These are phyloP conservation scores for Aspergillus funiculosus DNA, from an alignment of 495 filamentous ascomycete species.

Conservation along the genomic window DNA sequence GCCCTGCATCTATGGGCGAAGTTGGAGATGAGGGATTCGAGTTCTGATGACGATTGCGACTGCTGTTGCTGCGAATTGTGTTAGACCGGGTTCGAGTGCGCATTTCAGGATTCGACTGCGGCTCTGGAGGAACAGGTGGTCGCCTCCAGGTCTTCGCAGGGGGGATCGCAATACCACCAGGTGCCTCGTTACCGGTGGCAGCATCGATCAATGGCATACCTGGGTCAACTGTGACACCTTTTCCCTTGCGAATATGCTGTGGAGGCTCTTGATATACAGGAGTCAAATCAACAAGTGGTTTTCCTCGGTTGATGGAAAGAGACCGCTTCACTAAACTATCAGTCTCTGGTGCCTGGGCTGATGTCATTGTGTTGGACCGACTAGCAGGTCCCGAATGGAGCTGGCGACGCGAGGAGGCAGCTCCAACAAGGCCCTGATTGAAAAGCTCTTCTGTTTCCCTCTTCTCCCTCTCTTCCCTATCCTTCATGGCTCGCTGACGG, in stretches of 20 bases:
- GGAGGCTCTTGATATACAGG: slow-evolving; percentile 69
- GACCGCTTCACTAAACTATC: slow-evolving; percentile 22
- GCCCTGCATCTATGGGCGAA: slow-evolving; percentile 21
- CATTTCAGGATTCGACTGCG: slow-evolving; percentile 9
- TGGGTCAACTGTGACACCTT: slow-evolving; percentile 57
- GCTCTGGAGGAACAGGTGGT: slow-evolving; percentile 19
- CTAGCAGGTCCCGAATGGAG: slow-evolving; percentile 20
- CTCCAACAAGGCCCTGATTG: slow-evolving; percentile 21
- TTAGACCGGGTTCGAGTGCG: slow-evolving; percentile 30
- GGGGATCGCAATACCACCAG: slow-evolving; percentile 45
- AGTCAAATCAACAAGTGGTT: slow-evolving; percentile 70
- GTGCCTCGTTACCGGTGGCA: slow-evolving; percentile 50
- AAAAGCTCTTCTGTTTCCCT: slow-evolving; percentile 32
- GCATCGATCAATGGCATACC: slow-evolving; percentile 59
- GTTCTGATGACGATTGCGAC: slow-evolving; percentile 17
- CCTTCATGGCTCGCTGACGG: slow-evolving; percentile 51
- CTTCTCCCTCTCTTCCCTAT: slow-evolving; percentile 43
- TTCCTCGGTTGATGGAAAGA: slow-evolving; percentile 33
- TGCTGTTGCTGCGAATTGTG: slow-evolving; percentile 26
- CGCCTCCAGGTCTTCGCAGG: slow-evolving; percentile 49
- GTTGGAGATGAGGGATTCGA: slow-evolving; percentile 4
- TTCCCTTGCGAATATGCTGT: slow-evolving; percentile 63
- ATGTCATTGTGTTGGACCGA: slow-evolving; percentile 37
- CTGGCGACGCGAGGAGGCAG: slow-evolving; percentile 9
- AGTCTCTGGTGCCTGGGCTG: slow-evolving; percentile 23